Base-by-base conservation (phyloP, 2,329 filamentous ascomycete genomes). In the Aureobasidium leucospermi region DNA sequence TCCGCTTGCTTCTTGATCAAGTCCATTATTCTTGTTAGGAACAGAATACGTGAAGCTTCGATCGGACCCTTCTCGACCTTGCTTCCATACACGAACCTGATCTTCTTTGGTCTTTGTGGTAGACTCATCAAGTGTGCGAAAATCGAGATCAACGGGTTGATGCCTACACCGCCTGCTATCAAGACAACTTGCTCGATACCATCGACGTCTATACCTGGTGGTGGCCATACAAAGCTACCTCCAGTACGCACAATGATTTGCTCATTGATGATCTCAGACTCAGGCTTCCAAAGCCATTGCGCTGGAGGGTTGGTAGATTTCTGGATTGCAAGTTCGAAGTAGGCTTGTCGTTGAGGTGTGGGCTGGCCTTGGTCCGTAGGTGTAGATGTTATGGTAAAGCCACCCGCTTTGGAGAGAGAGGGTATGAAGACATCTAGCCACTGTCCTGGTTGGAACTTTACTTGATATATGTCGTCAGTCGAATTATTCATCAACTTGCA, bases 391-490 rank as follows among this genome's bases (percentile, higher is more conserved):
- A 96, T 88, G 43, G 90, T 96, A 77, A 96, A 96, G 60, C 91
- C 91, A 36, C 91, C 91, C 3, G 89, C 85, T 69, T 87, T 85
- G 45, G 80, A 67, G 46, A 89, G 75, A 39, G 76, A 78, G 1
- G 91, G 90, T 57, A 90, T 81, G 70, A 88, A 86, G 6, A 90
- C 85, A 70, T 96, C 91, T 59, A 96, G 80, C 89, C 90, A 96
- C 78, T 96, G 91, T 58, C 91, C 91, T 5, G 91, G 84, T 6
- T 85, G 79, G 73, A 94, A 95, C 80, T 88, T 71, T 45, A 74
- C 69, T 61, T 62, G 60, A 4, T 41, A 5, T 7, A 32, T 19
- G 2, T 29, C 23, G 34, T 61, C 43, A 64, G 58, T 34, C 8
- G 4, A 3, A 43, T n/a, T 3, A 3, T 29, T 62, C 29, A 32